phyloP scores from a whole-genome alignment of 768 basidiomycete genomes.

The Tulasnella sp. region DNA sequence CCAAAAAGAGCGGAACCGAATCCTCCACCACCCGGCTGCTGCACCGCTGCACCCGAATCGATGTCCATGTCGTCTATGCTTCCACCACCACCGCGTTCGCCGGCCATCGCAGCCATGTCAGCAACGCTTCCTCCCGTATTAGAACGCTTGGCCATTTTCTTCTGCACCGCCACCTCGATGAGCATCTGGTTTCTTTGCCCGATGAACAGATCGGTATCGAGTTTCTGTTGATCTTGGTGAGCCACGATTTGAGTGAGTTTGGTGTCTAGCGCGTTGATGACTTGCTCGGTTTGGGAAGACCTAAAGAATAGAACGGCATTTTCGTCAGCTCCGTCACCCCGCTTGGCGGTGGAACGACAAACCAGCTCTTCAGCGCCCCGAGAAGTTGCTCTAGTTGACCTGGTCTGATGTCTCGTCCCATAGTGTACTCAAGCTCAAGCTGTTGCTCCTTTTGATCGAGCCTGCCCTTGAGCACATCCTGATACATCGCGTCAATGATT shows the following conservation, averaged over 20 bases:
- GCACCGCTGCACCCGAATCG: not conserved
- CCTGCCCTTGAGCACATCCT: slow-evolving; percentile 82
- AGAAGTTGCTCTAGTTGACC: slow-evolving; percentile 61
- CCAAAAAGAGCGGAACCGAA: not conserved
- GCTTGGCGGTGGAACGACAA: slow-evolving; percentile 33
- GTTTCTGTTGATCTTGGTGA: slow-evolving; percentile 38
- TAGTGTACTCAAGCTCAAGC: slow-evolving; percentile 86
- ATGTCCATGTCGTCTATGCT: slow-evolving; percentile 11
- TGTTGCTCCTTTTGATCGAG: slow-evolving; percentile 90
- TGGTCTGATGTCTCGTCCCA: slow-evolving; percentile 87
- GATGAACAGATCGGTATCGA: slow-evolving; percentile 7
- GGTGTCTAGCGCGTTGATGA: slow-evolving; percentile 67
- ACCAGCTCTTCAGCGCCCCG: slow-evolving; percentile 65
- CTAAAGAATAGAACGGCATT: slow-evolving; percentile 16
- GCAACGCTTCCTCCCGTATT: not conserved
- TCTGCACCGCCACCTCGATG: slow-evolving; percentile 7
- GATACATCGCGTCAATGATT: slow-evolving; percentile 95
- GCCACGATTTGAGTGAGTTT: slow-evolving; percentile 59
- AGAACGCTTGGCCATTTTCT: slow-evolving; percentile 7
- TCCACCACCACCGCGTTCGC: not conserved
- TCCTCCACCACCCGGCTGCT: slow-evolving; percentile 8
- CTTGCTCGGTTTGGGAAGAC: slow-evolving; percentile 56
- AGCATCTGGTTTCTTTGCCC: slow-evolving; percentile 16
- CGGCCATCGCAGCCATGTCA: not conserved
- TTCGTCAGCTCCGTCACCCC: slow-evolving; percentile 18